A percentile compares a stretch with the other conserved stretches of the same genome.
Conservation (phyloP, 2,329 filamentous ascomycete species). For the Epicoccum sorghinum region DNA sequence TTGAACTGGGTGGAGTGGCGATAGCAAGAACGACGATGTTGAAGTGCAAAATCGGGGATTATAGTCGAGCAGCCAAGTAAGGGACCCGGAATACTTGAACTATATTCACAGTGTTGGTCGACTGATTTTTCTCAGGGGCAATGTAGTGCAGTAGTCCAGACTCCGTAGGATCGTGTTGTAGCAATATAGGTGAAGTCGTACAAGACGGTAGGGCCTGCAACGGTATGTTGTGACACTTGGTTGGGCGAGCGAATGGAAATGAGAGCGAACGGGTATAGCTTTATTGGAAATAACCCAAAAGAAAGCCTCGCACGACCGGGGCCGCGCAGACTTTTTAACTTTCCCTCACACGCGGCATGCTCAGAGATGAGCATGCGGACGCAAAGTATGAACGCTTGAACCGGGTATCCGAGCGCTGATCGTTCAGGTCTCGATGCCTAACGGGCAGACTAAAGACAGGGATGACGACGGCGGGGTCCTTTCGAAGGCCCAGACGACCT, state of each 20-base stretch:
- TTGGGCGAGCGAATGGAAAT: conserved; percentile 5
- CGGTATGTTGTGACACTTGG: conserved; percentile 15
- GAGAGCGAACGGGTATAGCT: conserved; percentile 12
- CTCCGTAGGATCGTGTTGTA: conserved; percentile 7
- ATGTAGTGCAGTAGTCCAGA: conserved; percentile 17
- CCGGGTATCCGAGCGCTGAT: conserved; percentile 31
- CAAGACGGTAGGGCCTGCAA: conserved; percentile 11
- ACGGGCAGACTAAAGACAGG: conserved; percentile 28
- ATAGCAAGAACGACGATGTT: background rate
- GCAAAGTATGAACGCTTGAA: conserved; percentile 15
- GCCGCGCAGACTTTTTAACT: conserved; percentile 31
- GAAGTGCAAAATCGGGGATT: background rate
- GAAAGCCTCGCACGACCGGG: conserved; percentile 12
- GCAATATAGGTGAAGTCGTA: conserved; percentile 9
- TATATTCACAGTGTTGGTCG: conserved; percentile 14
- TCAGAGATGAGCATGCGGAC: conserved; percentile 29
- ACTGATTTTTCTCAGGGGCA: conserved; percentile 1
- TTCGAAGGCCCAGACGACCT: conserved; percentile 22
- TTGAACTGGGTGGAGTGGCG: background rate
- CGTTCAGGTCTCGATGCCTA: conserved; percentile 32
- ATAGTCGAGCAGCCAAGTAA: conserved; percentile 14
- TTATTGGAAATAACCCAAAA: conserved; percentile 13
- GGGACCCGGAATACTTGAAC: conserved; percentile 6
- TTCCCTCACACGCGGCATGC: conserved; percentile 13
- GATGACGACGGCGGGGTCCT: conserved; percentile 24